These are phyloP conservation scores for Davidsoniella virescens DNA, from an alignment of 2,329 filamentous ascomycete species.

Conservation along the genomic window DNA sequence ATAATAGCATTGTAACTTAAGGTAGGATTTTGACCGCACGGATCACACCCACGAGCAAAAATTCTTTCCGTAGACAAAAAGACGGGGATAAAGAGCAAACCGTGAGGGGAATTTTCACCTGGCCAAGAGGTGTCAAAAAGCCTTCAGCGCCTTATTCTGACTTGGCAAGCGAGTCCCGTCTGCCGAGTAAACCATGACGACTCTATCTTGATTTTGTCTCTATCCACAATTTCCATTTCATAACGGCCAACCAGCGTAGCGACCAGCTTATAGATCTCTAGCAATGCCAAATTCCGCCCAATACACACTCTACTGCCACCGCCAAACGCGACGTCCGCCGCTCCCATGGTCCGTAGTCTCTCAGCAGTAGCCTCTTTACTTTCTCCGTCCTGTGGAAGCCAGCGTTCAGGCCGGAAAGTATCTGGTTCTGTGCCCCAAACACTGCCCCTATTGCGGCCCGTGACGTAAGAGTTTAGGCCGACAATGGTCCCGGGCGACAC, in stretches of 20 bases:
- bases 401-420: slow-evolving; percentile 32
- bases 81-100: too few relatives aligned
- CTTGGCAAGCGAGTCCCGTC: background rate
- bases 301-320: slow-evolving; percentile 28
- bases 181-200: background rate
- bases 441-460: slow-evolving; percentile 22
- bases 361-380: slow-evolving; percentile 20
- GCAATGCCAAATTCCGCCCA: slow-evolving; percentile 28
- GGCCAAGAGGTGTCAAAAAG: too few relatives aligned
- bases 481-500: slow-evolving; percentile 31
- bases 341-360: slow-evolving; percentile 22
- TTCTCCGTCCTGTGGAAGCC: slow-evolving; percentile 20
- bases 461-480: slow-evolving; percentile 25
- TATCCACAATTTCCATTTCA: background rate
- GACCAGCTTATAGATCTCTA: slow-evolving; percentile 29
- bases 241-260: slow-evolving; percentile 21
- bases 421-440: slow-evolving; percentile 25
- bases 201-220: slow-evolving; percentile 10
- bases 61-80: too few relatives aligned
- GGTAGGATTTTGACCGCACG: too few relatives aligned
- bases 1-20: too few relatives aligned
- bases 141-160: too few relatives aligned
- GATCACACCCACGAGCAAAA: too few relatives aligned
- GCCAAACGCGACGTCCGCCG: slow-evolving; percentile 28
- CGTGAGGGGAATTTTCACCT: too few relatives aligned